Percentiles rank a stretch among this genome's conserved stretches.
Conservation (phyloP, 2,329 filamentous ascomycete species). For the Zymoseptoria tritici region DNA sequence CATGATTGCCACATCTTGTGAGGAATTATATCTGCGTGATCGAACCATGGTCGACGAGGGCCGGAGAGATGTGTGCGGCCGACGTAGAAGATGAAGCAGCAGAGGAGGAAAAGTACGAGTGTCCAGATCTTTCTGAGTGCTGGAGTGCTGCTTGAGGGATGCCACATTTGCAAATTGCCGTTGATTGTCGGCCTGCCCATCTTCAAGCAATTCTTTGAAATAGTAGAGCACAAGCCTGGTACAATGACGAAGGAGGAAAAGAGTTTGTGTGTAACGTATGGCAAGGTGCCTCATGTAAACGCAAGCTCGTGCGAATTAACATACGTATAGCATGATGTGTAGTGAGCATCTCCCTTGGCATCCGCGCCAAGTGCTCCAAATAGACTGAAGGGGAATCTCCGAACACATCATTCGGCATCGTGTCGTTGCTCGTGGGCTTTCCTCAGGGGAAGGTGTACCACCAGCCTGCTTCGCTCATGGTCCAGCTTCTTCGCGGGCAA, state of each 20-base stretch:
- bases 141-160: neutral
- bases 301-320: neutral
- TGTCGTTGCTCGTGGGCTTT: neutral
- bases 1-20: slow-evolving; percentile 70
- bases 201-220: neutral
- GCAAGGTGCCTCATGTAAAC: neutral
- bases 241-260: neutral
- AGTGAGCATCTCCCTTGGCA: neutral
- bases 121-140: neutral
- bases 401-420: neutral
- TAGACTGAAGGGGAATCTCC: neutral
- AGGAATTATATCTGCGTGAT: slow-evolving; percentile 33
- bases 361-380: neutral
- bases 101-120: neutral
- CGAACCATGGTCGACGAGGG: neutral
- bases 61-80: neutral
- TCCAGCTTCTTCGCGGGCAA: neutral
- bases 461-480: neutral
- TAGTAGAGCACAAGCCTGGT: too few species aligned
- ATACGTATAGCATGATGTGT: neutral
- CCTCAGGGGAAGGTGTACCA: neutral
- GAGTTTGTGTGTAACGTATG: neutral
- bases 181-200: neutral
- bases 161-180: neutral
- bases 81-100: neutral